Evolutionary conservation across 257 asterid genomes (phyloP).

Genomic region (Fraxinus quadrangulata): DNA sequence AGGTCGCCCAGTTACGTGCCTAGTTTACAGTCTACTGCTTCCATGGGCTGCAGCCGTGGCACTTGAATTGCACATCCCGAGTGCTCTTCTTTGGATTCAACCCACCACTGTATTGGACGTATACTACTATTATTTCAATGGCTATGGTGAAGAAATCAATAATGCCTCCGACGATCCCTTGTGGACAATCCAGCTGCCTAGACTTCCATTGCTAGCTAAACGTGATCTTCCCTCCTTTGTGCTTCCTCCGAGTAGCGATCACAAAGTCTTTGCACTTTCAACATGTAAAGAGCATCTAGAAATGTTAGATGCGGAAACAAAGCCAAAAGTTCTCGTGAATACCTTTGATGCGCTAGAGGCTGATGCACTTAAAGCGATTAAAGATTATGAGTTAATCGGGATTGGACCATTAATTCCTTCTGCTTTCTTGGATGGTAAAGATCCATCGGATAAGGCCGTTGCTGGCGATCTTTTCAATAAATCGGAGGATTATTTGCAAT

Average conservation of each 20-base stretch:
- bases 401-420: slow-evolving; percentile 47
- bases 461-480: slow-evolving; percentile 24
- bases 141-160: slow-evolving; percentile 26
- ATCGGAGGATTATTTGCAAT: slow-evolving; percentile 22
- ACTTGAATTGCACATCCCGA: slow-evolving; percentile 36
- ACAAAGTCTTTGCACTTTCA: too few relatives aligned
- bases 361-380: not conserved
- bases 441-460: slow-evolving; percentile 16
- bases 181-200: slow-evolving; percentile 34
- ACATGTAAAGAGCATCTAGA: too few relatives aligned
- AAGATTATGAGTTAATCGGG: slow-evolving; percentile 29
- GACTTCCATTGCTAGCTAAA: slow-evolving; percentile 14
- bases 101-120: slow-evolving; percentile 36
- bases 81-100: slow-evolving; percentile 42
- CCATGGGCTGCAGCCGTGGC: slow-evolving; percentile 44
- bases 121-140: slow-evolving; percentile 38
- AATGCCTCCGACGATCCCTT: slow-evolving; percentile 8
- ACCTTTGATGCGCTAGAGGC: slow-evolving; percentile 34
- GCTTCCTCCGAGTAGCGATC: too few relatives aligned
- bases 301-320: slow-evolving; percentile 4
- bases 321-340: slow-evolving; percentile 27
- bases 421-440: slow-evolving; percentile 3
- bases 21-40: slow-evolving; percentile 30
- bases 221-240: too few relatives aligned
- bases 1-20: slow-evolving; percentile 31